Percentiles rank a stretch among this genome's conserved stretches.
phyloP scores from a whole-genome alignment of 2,329 filamentous ascomycete species.

The Pseudogymnoascus sp. region DNA sequence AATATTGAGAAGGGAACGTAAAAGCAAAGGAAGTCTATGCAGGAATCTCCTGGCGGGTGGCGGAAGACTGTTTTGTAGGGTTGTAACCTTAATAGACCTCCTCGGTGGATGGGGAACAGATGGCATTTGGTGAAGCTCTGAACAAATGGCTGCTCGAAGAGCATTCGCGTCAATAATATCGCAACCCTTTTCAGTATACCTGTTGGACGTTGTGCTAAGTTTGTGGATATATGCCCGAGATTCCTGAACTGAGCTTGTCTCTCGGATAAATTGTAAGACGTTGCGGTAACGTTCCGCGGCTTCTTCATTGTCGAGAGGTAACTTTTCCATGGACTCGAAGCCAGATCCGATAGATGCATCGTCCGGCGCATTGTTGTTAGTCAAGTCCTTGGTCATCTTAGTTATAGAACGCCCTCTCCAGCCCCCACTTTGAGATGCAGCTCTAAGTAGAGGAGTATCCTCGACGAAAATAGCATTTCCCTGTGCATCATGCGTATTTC shows the following conservation, averaged over 20 bases:
- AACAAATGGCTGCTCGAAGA: slow-evolving; percentile 43
- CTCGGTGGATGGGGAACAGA: slow-evolving; percentile 44
- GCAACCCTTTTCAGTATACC: slow-evolving; percentile 27
- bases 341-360: slow-evolving; percentile 31
- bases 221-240: slow-evolving; percentile 27
- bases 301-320: slow-evolving; percentile 38
- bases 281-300: slow-evolving; percentile 37
- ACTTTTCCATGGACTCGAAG: slow-evolving; percentile 34
- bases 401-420: slow-evolving; percentile 13
- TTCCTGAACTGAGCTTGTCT: slow-evolving; percentile 34
- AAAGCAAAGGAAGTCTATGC: slow-evolving; percentile 43
- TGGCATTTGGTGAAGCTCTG: slow-evolving; percentile 39
- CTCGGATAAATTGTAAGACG: slow-evolving; percentile 34
- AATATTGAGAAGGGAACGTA: slow-evolving; percentile 40
- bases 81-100: slow-evolving; percentile 42
- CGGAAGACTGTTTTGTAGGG: slow-evolving; percentile 36
- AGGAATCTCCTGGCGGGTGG: slow-evolving; percentile 37
- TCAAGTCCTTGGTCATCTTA: slow-evolving; percentile 30
- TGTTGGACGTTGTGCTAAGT: slow-evolving; percentile 13
- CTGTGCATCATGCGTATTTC: slow-evolving; percentile 30
- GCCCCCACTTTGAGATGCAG: slow-evolving; percentile 32
- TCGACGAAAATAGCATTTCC: slow-evolving; percentile 36
- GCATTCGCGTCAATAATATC: slow-evolving; percentile 35
- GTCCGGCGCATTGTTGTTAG: slow-evolving; percentile 32
- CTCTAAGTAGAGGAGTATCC: slow-evolving; percentile 39